A percentile compares a stretch with the other conserved stretches of the same genome.
phyloP scores from a whole-genome alignment of 129 eudicot genomes.

The Kitagawia praeruptora region DNA sequence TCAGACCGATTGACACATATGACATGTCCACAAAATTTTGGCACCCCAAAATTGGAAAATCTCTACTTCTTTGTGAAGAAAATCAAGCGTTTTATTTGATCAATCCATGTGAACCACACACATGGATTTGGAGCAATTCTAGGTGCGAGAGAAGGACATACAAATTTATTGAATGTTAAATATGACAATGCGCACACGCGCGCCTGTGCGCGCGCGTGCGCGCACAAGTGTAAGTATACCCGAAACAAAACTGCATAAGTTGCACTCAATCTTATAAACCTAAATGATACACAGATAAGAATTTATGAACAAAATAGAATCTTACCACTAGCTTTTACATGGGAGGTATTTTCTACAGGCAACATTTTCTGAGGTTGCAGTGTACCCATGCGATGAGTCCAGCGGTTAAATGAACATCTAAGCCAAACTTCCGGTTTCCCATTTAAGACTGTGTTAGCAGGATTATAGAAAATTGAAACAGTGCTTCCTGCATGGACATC shows the following conservation, averaged over 20 bases:
- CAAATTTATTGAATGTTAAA: not conserved
- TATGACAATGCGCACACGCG: not conserved
- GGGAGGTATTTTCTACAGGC: constrained; percentile 60
- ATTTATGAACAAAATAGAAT: constrained; percentile 3
- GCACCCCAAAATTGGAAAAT: not conserved
- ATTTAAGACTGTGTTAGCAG: constrained; percentile 65
- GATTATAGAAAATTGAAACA: constrained; percentile 74
- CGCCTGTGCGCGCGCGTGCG: no score
- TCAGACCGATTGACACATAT: not conserved
- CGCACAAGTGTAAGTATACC: not conserved
- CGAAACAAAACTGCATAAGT: not conserved
- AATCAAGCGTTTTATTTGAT: not conserved
- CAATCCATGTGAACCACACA: not conserved
- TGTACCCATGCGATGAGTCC: constrained; percentile 87
- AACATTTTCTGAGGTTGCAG: constrained; percentile 84
- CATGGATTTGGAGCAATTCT: not conserved
- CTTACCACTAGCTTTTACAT: constrained; percentile 69
- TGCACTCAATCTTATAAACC: not conserved
- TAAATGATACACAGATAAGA: not conserved
- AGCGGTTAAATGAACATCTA: constrained; percentile 88
- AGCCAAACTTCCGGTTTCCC: constrained; percentile 93
- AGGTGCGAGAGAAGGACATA: not conserved
- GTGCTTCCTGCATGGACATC: constrained; percentile 71
- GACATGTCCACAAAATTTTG: not conserved
- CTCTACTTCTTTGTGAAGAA: not conserved